phyloP scores from a whole-genome alignment of 2,329 filamentous ascomycete genomes.

The Fonsecaea monophora region DNA sequence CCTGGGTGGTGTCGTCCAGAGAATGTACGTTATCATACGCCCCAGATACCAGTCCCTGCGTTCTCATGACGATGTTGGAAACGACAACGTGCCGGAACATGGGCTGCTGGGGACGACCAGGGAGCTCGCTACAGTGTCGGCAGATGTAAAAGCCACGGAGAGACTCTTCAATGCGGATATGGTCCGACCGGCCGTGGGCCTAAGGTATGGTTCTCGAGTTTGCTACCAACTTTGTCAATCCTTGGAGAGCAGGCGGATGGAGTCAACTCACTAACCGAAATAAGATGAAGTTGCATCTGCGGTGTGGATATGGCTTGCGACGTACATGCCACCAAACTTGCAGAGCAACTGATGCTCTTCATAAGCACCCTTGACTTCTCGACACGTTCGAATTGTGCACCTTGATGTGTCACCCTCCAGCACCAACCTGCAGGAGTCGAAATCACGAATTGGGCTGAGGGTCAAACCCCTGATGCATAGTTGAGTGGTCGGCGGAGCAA shows the following conservation, averaged over 20 bases:
- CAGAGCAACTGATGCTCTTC: neutral
- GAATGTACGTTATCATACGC: neutral
- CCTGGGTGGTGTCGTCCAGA: neutral
- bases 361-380: neutral
- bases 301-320: neutral
- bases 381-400: neutral
- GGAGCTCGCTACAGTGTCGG: conserved; percentile 3
- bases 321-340: neutral
- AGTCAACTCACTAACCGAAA: conserved; percentile 11
- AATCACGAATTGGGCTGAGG: neutral
- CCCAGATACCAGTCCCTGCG: neutral
- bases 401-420: neutral
- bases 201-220: conserved; percentile 18
- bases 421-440: neutral
- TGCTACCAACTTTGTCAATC: conserved; percentile 18
- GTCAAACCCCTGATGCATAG: neutral
- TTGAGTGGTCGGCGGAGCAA: neutral
- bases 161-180: neutral
- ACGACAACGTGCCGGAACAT: neutral
- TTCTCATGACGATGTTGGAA: neutral
- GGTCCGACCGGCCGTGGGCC: conserved; percentile 5
- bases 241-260: neutral
- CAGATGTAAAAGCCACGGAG: neutral
- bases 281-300: conserved; percentile 3
- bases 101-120: neutral